Evolutionary conservation across 306 rosid genomes (phyloP).

Genomic region (Prunus mira): DNA sequence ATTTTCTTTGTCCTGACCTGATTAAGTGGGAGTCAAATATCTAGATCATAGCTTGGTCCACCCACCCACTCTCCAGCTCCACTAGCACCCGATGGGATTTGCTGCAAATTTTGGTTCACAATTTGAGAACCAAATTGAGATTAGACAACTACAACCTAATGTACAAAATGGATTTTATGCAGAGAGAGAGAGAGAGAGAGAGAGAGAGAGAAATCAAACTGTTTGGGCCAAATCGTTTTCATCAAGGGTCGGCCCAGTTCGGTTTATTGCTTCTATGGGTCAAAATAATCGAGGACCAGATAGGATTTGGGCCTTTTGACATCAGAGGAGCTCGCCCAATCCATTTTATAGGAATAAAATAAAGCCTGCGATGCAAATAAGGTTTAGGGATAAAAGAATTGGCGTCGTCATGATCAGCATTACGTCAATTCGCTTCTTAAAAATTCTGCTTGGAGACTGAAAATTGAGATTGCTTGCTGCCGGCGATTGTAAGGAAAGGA

Average conservation of each 20-base stretch:
- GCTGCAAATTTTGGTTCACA: background rate
- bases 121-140: background rate
- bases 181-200: no score
- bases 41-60: background rate
- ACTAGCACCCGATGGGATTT: background rate
- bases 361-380: background rate
- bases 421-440: no score
- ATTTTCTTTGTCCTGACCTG: no score
- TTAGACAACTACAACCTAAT: background rate
- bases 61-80: background rate
- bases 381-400: no score
- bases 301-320: background rate
- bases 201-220: background rate
- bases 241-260: background rate
- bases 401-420: no score
- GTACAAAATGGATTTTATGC: no score
- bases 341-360: background rate
- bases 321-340: background rate
- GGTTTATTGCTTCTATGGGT: background rate
- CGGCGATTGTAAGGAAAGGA: background rate
- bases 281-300: background rate
- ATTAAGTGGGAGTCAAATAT: background rate
- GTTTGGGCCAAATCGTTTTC: background rate
- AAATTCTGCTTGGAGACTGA: no score
- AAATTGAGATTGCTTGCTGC: background rate